These are phyloP conservation scores for Raffaelea deltoideospora DNA, from an alignment of 2,329 filamentous ascomycete genomes.

Conservation along the genomic window DNA sequence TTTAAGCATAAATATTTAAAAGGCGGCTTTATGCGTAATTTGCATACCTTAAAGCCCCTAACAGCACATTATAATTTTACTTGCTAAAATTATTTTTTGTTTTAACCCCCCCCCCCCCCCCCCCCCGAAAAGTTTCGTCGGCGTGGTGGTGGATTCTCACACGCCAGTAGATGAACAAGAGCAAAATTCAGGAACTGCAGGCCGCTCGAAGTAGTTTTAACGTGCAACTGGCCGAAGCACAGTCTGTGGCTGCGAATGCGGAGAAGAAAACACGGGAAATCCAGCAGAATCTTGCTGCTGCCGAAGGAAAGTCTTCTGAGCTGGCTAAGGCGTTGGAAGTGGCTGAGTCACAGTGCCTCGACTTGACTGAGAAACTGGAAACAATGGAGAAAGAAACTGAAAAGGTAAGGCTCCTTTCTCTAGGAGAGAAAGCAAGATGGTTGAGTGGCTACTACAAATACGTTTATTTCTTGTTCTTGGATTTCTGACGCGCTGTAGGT, in stretches of 20 bases:
- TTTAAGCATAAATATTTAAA: no score
- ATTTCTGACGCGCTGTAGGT: constrained; percentile 11
- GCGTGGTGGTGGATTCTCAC: background rate
- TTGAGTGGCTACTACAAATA: no score
- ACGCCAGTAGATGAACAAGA: constrained; percentile 36
- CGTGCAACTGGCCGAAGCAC: constrained; percentile 19
- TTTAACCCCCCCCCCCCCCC: no score
- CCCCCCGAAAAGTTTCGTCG: no score
- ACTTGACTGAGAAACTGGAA: constrained; percentile 16
- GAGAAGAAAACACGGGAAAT: constrained; percentile 14
- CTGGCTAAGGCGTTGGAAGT: constrained; percentile 15
- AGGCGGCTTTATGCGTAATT: no score
- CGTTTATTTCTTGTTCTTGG: background rate
- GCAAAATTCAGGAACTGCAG: constrained; percentile 44
- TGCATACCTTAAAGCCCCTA: no score
- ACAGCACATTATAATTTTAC: no score
- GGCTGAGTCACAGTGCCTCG: constrained; percentile 12
- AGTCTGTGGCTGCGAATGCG: constrained; percentile 6
- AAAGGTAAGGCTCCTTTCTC: constrained; percentile 5
- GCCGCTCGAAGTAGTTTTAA: constrained; percentile 34
- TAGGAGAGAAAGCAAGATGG: background rate
- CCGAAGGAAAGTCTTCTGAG: constrained; percentile 7
- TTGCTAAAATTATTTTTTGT: no score
- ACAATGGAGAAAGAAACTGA: constrained; percentile 17
- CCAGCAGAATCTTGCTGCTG: constrained; percentile 13